Percentiles rank a stretch among this genome's conserved stretches.
Evolutionary conservation across 1,139 yeast genomes (phyloP).

Genomic region (Suhomyces atakaporum): DNA sequence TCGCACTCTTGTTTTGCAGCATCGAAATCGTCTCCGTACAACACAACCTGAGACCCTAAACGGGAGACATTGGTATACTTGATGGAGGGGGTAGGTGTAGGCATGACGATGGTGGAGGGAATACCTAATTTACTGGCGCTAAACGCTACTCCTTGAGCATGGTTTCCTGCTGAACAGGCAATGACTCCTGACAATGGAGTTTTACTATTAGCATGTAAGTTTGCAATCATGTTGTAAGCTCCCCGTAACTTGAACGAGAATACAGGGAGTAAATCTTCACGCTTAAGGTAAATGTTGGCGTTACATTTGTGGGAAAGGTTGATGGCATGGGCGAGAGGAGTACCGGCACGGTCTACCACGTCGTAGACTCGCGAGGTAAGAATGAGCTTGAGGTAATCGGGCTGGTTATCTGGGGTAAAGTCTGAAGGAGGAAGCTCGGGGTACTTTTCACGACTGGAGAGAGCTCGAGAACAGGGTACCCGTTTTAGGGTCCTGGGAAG

Average conservation of each 20-base stretch:
- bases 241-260: conserved; percentile 96
- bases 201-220: conserved; percentile 58
- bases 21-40: conserved; percentile 92
- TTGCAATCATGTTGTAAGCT: conserved; percentile 95
- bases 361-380: conserved; percentile 93
- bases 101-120: conserved; percentile 97
- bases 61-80: conserved; percentile 89
- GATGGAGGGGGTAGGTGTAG: conserved; percentile 93
- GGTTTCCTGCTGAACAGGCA: conserved; percentile 98
- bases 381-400: conserved; percentile 90
- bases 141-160: conserved; percentile 98
- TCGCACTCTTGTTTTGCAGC: conserved; percentile 88
- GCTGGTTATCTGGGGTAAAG: conserved; percentile 60
- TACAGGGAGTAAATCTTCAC: conserved; percentile 94
- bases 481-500: conserved; percentile 1
- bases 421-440: conserved; percentile 57
- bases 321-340: conserved; percentile 79
- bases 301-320: conserved; percentile 73
- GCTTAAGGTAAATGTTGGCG: conserved; percentile 72
- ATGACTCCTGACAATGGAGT: conserved; percentile 84
- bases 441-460: conserved; percentile 24
- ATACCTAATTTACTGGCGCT: conserved; percentile 83
- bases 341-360: conserved; percentile 74
- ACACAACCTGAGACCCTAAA: conserved; percentile 90
- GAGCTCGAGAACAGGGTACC: too few species aligned